These are phyloP conservation scores for Hirsutella minnesotensis DNA, from an alignment of 2,329 filamentous ascomycete genomes.

Conservation along the genomic window DNA sequence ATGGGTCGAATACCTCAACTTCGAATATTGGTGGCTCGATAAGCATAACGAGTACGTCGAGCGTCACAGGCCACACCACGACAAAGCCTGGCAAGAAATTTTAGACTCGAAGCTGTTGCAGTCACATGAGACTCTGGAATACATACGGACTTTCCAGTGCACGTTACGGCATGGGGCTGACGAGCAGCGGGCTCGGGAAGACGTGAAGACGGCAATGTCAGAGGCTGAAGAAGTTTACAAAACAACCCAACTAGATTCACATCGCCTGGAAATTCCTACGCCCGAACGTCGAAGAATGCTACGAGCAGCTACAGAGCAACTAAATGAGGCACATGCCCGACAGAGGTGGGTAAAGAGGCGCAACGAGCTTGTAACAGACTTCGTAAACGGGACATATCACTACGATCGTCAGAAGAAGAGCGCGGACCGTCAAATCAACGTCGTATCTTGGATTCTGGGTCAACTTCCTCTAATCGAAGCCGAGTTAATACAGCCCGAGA, in stretches of 20 bases:
- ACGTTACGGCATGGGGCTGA: background rate
- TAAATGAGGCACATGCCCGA: background rate
- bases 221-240: background rate
- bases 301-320: background rate
- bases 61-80: background rate
- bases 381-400: too few species aligned
- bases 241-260: background rate
- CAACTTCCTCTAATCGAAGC: too few species aligned
- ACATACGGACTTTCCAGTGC: background rate
- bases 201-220: background rate
- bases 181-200: background rate
- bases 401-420: too few species aligned
- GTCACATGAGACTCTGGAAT: background rate
- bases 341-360: too few species aligned
- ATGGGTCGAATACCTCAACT: slow-evolving; percentile 24
- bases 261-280: background rate
- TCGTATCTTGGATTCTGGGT: too few species aligned
- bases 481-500: too few species aligned
- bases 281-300: background rate
- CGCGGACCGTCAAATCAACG: too few species aligned
- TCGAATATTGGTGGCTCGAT: slow-evolving; percentile 10
- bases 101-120: background rate
- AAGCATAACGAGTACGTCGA: slow-evolving; percentile 3
- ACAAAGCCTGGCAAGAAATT: background rate
- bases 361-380: too few species aligned